Conservation (phyloP, 177 flowering plant species). For the Vitis hybrid region DNA sequence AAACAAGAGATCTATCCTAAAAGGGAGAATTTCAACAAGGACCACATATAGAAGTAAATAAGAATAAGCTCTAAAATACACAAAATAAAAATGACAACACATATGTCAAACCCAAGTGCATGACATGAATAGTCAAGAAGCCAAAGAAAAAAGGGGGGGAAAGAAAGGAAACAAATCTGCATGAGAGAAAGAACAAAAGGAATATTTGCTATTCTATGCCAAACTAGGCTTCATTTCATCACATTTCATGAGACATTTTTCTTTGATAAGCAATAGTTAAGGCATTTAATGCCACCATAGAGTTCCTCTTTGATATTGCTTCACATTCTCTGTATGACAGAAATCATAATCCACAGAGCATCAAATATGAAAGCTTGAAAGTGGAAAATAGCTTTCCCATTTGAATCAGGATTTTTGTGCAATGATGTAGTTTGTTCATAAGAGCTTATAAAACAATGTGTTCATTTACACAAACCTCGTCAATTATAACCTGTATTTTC, state of each 20-base stretch:
- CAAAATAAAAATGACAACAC: background rate
- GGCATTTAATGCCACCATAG: background rate
- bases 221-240: background rate
- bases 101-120: background rate
- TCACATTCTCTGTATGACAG: background rate
- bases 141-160: no score
- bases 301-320: background rate
- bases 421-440: no score
- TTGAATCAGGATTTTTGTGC: background rate
- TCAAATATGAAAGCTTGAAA: background rate
- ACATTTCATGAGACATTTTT: background rate
- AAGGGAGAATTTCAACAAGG: background rate
- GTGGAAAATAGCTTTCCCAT: background rate
- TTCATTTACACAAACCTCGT: slow-evolving; percentile 43
- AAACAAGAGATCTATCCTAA: background rate
- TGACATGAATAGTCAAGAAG: no score
- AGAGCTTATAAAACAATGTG: no score
- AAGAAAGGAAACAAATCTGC: background rate
- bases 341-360: background rate
- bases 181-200: background rate
- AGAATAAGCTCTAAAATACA: background rate
- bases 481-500: slow-evolving; percentile 52
- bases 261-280: background rate
- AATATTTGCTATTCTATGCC: background rate
- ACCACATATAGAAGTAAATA: background rate